These are phyloP conservation scores for Setaria italica DNA, from an alignment of 202 grass and related monocot species.

Conservation along the genomic window DNA sequence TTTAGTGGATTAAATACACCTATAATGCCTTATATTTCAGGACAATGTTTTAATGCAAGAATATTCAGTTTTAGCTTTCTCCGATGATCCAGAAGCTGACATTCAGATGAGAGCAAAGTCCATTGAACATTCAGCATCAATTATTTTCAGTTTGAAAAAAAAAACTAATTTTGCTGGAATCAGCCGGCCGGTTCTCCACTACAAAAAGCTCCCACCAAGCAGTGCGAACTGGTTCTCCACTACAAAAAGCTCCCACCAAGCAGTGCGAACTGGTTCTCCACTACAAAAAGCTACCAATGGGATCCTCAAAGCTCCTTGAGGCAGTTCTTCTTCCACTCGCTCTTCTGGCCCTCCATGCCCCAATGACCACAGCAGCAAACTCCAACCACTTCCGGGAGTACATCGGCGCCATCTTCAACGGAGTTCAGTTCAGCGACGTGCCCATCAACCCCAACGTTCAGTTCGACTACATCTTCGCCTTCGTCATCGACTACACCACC, in stretches of 20 bases:
- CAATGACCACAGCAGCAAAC: constrained; percentile 49
- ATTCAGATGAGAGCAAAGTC: constrained; percentile 16
- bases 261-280: background rate
- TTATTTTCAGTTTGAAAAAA: background rate
- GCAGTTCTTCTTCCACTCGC: background rate
- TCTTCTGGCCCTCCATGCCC: constrained; percentile 26
- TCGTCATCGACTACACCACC: constrained; percentile 74
- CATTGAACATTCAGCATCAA: background rate
- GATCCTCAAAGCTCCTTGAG: constrained; percentile 46
- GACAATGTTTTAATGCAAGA: background rate
- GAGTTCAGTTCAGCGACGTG: constrained; percentile 77
- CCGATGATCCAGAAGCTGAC: background rate
- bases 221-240: background rate
- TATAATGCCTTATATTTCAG: too few species aligned
- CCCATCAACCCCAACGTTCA: constrained; percentile 56
- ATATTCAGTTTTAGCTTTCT: background rate
- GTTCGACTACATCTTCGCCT: constrained; percentile 66
- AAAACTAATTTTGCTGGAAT: background rate
- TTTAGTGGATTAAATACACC: too few species aligned
- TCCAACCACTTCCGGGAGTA: constrained; percentile 75
- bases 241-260: background rate
- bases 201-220: background rate
- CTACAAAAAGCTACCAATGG: constrained; percentile 45
- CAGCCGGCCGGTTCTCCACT: background rate
- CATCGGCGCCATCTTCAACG: constrained; percentile 68